Percentiles rank a stretch among this genome's conserved stretches.
phyloP scores from a whole-genome alignment of 2,329 filamentous ascomycete species.

The Waltergamsia citrina region DNA sequence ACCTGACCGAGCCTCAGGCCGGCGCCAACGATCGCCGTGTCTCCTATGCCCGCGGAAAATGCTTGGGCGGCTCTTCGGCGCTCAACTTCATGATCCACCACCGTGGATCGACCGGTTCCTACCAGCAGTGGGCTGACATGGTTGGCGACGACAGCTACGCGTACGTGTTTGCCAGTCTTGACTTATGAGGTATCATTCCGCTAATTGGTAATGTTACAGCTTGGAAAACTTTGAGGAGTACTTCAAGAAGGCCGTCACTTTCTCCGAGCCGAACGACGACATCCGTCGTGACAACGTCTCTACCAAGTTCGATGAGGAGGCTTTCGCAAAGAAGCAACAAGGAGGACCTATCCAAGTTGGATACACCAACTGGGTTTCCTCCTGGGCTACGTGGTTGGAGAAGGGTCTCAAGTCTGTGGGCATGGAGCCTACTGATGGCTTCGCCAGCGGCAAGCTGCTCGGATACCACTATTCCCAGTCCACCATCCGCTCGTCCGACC shows the following conservation, averaged over 20 bases:
- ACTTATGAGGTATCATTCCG: constrained; percentile 34
- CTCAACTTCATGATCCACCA: constrained; percentile 25
- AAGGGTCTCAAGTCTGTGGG: constrained; percentile 16
- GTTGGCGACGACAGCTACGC: constrained; percentile 22
- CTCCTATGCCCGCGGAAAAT: constrained; percentile 35
- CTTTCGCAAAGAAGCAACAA: constrained; percentile 11
- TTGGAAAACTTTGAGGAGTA: constrained; percentile 51
- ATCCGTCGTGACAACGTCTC: constrained; percentile 9
- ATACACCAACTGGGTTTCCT: constrained; percentile 14
- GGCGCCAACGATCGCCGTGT: constrained; percentile 29
- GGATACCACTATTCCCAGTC: constrained; percentile 14
- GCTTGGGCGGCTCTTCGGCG: constrained; percentile 25
- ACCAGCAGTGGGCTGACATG: constrained; percentile 14
- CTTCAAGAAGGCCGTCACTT: constrained; percentile 39
- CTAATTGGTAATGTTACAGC: constrained; percentile 52
- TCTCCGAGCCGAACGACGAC: constrained; percentile 8
- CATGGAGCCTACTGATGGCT: constrained; percentile 11
- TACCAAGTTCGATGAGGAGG: constrained; percentile 13
- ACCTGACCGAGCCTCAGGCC: constrained; percentile 47
- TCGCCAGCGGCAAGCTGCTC: constrained; percentile 11
- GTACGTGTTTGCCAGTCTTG: constrained; percentile 15
- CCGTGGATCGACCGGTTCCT: constrained; percentile 19
- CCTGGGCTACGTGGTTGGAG: constrained; percentile 10
- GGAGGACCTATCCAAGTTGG: constrained; percentile 14
- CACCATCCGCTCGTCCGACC: constrained; percentile 9